Evolutionary conservation across 176 grass and related monocot genomes (phyloP), one percentile per base, ranked within the genome.

Genomic region (Carex cristatella): DNA sequence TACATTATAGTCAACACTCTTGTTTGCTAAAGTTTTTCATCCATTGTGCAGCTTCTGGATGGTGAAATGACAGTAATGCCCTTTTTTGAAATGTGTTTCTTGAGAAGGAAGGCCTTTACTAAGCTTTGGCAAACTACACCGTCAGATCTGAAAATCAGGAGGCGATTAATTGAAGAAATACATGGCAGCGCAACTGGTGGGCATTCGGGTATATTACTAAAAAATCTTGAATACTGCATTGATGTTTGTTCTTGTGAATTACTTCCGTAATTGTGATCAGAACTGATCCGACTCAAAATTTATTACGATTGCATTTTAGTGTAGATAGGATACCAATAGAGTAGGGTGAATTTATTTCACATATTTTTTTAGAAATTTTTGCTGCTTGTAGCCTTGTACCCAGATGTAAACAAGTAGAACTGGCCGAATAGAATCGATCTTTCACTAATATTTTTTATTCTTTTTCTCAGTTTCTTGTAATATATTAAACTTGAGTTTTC

Each of bases 271-370:
- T 30, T 31, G 23, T 77, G 55, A 18, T 7, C 11, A 48, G 73
- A 77, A 77, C 49, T 76, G 10, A 54, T 54, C 19, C 49, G 1
- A 77, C 1, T 77, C 73, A 56, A 55, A 54, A 77, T 32, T 31
- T 56, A 55, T 77, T 55, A 18, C 4, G 2, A 49, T 33, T 46
- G 80, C 57, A 83, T 68, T 28, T 83, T 19, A 55, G 42, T 83
- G 80, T 83, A 83, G 80, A 83, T 83, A 83, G 8, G 28, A 81
- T 81, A 80, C 57, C 30, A 67, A 65, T 44, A 83, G 62, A 67
- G 42, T 83, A 83, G 42, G 11, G 61, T 11, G 28, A 80, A 80
- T 80, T 80, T 80, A 66, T 67, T 83, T 15, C 6, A 30, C 27
- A 28, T 83, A 28, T 83, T 83, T 16, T 12, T n/a, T 33, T 56